Conservation (phyloP, 2,329 filamentous ascomycete species). For the Fusarium verticillioides region DNA sequence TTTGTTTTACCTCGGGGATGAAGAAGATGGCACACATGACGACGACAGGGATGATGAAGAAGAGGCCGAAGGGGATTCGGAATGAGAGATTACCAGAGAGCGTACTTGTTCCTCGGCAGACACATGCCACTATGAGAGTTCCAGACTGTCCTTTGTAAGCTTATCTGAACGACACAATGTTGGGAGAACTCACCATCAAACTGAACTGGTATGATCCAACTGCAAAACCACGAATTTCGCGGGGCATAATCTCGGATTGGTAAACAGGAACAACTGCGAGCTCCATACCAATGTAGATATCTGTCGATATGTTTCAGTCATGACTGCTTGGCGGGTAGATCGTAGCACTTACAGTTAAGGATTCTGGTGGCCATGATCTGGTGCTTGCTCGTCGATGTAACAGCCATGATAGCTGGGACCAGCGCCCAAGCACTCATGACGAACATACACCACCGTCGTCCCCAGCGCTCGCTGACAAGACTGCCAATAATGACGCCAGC, state of each 20-base stretch:
- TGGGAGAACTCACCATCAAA: slow-evolving; percentile 35
- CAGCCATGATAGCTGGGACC: slow-evolving; percentile 31
- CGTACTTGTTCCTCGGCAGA: slow-evolving; percentile 35
- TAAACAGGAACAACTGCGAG: slow-evolving; percentile 47
- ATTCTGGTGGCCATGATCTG: slow-evolving; percentile 41
- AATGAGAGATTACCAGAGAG: slow-evolving; percentile 36
- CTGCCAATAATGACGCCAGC: slow-evolving; percentile 40
- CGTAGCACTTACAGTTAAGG: slow-evolving; percentile 22
- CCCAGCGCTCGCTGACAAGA: slow-evolving; percentile 40
- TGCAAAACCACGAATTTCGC: slow-evolving; percentile 50
- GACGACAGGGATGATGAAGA: slow-evolving; percentile 36
- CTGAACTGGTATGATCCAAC: slow-evolving; percentile 51
- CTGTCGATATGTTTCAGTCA: neutral
- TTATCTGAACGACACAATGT: accelerated
- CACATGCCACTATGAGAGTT: slow-evolving; percentile 41
- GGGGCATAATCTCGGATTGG: slow-evolving; percentile 47
- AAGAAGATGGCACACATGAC: slow-evolving; percentile 35
- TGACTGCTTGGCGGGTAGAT: too few relatives aligned
- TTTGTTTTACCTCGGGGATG: slow-evolving; percentile 30
- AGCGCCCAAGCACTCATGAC: slow-evolving; percentile 51
- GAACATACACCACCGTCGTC: slow-evolving; percentile 48
- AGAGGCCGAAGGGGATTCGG: slow-evolving; percentile 36
- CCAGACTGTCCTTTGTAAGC: neutral
- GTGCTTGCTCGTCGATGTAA: slow-evolving; percentile 36
- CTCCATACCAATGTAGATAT: slow-evolving; percentile 41